Evolutionary conservation across 1,284 basidiomycete species (phyloP).

Genomic region (Pseudomicrostroma phylloplanum): DNA sequence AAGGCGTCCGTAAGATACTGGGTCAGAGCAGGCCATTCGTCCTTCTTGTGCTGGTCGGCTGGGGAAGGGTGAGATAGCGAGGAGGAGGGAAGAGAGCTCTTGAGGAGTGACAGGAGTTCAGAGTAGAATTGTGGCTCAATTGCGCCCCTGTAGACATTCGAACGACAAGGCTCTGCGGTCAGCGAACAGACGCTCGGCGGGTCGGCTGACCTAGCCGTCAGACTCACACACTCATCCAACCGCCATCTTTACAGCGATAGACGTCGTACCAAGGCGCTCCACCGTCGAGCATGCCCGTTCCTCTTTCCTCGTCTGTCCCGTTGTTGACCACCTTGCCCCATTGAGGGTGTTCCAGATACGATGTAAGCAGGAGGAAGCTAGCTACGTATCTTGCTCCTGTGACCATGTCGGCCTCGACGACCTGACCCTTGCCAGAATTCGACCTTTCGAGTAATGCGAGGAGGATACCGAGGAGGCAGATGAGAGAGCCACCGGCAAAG

Average conservation of each 20-base stretch:
- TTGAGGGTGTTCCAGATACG: constrained; percentile 48
- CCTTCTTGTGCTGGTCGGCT: constrained; percentile 57
- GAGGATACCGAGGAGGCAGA: constrained; percentile 68
- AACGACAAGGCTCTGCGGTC: no score
- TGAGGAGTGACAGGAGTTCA: constrained; percentile 27
- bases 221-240: constrained; percentile 71
- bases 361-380: constrained; percentile 62
- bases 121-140: constrained; percentile 30
- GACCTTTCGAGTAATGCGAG: constrained; percentile 66
- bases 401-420: constrained; percentile 75
- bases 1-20: constrained; percentile 64
- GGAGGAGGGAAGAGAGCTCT: constrained; percentile 15
- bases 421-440: constrained; percentile 62
- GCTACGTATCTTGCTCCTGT: constrained; percentile 71
- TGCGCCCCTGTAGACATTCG: constrained; percentile 10
- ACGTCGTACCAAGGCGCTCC: constrained; percentile 72
- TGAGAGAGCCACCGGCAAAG: constrained; percentile 72
- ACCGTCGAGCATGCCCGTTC: constrained; percentile 63
- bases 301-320: constrained; percentile 32
- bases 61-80: constrained; percentile 52
- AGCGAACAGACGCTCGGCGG: no score
- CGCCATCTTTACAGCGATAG: constrained; percentile 66
- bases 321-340: constrained; percentile 57
- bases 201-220: constrained; percentile 34
- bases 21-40: constrained; percentile 61